These are phyloP conservation scores for Penicillium maclennaniae DNA, from an alignment of 495 filamentous ascomycete genomes.

Conservation along the genomic window DNA sequence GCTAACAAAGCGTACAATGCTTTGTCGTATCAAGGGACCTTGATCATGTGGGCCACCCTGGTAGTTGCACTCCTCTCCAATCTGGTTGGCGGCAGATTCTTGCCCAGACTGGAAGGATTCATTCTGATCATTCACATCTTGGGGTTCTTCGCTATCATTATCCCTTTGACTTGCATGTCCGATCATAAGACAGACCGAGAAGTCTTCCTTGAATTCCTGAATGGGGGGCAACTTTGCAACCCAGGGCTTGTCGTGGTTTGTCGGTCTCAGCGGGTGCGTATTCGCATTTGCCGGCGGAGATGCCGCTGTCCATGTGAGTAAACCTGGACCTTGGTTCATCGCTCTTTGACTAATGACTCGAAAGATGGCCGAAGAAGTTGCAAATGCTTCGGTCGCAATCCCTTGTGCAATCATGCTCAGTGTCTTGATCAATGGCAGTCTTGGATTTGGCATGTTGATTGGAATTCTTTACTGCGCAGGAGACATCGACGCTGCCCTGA, in stretches of 20 bases:
- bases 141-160: constrained; percentile 47
- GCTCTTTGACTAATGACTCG: too few species aligned
- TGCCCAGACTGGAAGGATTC: constrained; percentile 38
- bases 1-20: constrained; percentile 16
- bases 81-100: constrained; percentile 27
- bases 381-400: constrained; percentile 33
- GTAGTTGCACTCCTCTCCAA: constrained; percentile 26
- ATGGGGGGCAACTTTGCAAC: constrained; percentile 34
- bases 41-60: constrained; percentile 34
- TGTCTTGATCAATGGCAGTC: constrained; percentile 38
- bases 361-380: constrained; percentile 41
- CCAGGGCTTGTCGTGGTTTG: constrained; percentile 31
- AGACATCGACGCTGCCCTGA: constrained; percentile 27
- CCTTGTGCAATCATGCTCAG: constrained; percentile 30
- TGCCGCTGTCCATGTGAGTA: constrained; percentile 25
- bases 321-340: too few species aligned
- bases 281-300: constrained; percentile 31
- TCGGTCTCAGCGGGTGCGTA: constrained; percentile 29
- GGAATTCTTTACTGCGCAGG: constrained; percentile 37
- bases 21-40: constrained; percentile 38
- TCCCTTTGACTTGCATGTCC: constrained; percentile 29
- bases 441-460: constrained; percentile 39
- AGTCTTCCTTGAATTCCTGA: constrained; percentile 35
- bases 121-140: constrained; percentile 38
- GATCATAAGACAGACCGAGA: constrained; percentile 17